A percentile compares a stretch with the other conserved stretches of the same genome.
These are phyloP conservation scores for Cicer pinnatifidum DNA, from an alignment of 306 rosid genomes.

Conservation along the genomic window DNA sequence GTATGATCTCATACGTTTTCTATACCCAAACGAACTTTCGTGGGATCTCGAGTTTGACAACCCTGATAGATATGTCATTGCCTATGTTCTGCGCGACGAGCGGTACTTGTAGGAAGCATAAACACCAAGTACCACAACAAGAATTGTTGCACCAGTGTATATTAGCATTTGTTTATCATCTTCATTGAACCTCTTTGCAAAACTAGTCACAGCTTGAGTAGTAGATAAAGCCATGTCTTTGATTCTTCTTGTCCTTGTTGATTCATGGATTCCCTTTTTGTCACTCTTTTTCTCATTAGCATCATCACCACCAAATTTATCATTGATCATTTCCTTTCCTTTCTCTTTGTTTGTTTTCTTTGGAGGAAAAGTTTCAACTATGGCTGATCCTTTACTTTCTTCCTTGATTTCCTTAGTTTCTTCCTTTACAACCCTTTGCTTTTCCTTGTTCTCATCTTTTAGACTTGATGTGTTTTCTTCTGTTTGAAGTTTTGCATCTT, in stretches of 20 bases:
- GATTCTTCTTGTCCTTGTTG: slow-evolving; percentile 41
- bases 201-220: slow-evolving; percentile 43
- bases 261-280: background rate
- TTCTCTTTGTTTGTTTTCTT: background rate
- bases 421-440: slow-evolving; percentile 14
- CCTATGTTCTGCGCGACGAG: slow-evolving; percentile 34
- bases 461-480: slow-evolving; percentile 12
- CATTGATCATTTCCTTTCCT: background rate
- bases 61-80: background rate
- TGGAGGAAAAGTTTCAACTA: background rate
- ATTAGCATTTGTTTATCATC: slow-evolving; percentile 50
- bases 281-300: slow-evolving; percentile 6
- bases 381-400: slow-evolving; percentile 27
- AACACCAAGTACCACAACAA: slow-evolving; percentile 46
- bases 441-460: slow-evolving; percentile 36
- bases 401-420: slow-evolving; percentile 24
- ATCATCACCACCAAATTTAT: background rate
- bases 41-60: no score
- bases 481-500: slow-evolving; percentile 40
- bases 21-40: no score
- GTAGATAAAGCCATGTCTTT: slow-evolving; percentile 45
- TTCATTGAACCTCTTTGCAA: slow-evolving; percentile 42
- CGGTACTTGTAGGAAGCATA: slow-evolving; percentile 54
- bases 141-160: slow-evolving; percentile 46
- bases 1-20: no score